A percentile compares a stretch with the other conserved stretches of the same genome.
phyloP scores from a whole-genome alignment of 805 yeast species.

The Schwanniomyces yamadae region DNA sequence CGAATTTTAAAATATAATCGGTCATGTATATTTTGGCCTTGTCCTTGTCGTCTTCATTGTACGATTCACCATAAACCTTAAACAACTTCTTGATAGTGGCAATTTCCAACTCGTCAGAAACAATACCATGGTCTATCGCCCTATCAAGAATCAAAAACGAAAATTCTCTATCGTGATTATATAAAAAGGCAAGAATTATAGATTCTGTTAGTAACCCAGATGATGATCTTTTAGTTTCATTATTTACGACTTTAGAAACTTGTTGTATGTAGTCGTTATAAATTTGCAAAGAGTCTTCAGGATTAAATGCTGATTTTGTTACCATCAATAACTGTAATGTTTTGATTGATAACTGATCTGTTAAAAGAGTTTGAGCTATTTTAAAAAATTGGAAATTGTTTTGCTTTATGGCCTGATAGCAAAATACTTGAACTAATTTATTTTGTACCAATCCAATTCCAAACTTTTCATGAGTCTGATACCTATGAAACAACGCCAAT shows the following conservation, averaged over 20 bases:
- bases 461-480: conserved; percentile 35
- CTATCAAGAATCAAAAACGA: conserved; percentile 52
- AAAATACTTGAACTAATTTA: conserved; percentile 38
- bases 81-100: conserved; percentile 42
- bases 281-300: conserved; percentile 38
- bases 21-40: conserved; percentile 32
- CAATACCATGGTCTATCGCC: conserved; percentile 34
- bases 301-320: conserved; percentile 37
- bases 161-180: conserved; percentile 51
- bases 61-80: conserved; percentile 52
- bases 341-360: conserved; percentile 26
- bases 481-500: conserved; percentile 38
- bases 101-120: conserved; percentile 41
- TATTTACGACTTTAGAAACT: conserved; percentile 31
- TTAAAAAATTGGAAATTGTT: conserved; percentile 26
- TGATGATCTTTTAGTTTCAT: conserved; percentile 33
- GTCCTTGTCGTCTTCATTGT: conserved; percentile 36
- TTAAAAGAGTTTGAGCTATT: conserved; percentile 40
- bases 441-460: conserved; percentile 43
- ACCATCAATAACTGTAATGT: conserved; percentile 42
- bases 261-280: conserved; percentile 46
- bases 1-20: conserved; percentile 14
- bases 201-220: conserved; percentile 48
- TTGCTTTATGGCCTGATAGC: conserved; percentile 38
- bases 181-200: conserved; percentile 42